These are phyloP conservation scores for Melanogaster broomeanus DNA, from an alignment of 768 basidiomycete genomes.

Conservation along the genomic window DNA sequence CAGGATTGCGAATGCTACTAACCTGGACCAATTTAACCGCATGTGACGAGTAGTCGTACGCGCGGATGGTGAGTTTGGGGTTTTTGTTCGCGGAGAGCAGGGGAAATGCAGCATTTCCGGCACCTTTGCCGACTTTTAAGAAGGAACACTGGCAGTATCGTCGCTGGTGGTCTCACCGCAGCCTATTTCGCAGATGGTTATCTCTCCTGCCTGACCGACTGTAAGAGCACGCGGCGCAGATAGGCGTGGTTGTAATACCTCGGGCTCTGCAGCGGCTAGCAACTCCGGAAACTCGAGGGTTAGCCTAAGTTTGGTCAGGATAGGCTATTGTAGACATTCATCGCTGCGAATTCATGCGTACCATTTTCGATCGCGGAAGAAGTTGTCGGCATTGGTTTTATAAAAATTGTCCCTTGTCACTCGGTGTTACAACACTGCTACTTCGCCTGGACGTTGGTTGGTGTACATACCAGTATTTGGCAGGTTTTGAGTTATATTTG, in stretches of 20 bases:
- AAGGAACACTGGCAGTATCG: neutral
- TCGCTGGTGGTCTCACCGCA: constrained; percentile 60
- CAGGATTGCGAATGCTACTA: constrained; percentile 12
- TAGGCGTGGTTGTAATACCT: constrained; percentile 45
- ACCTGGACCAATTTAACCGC: constrained; percentile 92
- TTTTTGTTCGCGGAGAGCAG: constrained; percentile 83
- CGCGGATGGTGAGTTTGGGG: constrained; percentile 67
- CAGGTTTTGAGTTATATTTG: constrained; percentile 72
- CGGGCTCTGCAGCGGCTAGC: constrained; percentile 61
- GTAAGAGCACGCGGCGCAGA: neutral
- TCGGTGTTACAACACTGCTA: constrained; percentile 22
- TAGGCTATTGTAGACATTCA: neutral
- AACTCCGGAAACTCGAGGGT: constrained; percentile 95
- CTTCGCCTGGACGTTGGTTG: constrained; percentile 27
- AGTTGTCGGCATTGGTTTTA: constrained; percentile 79
- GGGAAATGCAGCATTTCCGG: constrained; percentile 95
- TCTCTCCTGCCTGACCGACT: constrained; percentile 67
- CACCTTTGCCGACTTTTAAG: constrained; percentile 52
- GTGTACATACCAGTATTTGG: constrained; percentile 61
- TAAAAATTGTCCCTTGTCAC: constrained; percentile 89
- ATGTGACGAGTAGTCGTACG: constrained; percentile 89
- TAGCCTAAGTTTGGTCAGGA: constrained; percentile 51
- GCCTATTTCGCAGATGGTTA: constrained; percentile 83
- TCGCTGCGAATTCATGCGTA: constrained; percentile 19
- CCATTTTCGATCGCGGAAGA: constrained; percentile 96